Conservation (phyloP, 305 asterid genomes). For the Solanum chacoense region DNA sequence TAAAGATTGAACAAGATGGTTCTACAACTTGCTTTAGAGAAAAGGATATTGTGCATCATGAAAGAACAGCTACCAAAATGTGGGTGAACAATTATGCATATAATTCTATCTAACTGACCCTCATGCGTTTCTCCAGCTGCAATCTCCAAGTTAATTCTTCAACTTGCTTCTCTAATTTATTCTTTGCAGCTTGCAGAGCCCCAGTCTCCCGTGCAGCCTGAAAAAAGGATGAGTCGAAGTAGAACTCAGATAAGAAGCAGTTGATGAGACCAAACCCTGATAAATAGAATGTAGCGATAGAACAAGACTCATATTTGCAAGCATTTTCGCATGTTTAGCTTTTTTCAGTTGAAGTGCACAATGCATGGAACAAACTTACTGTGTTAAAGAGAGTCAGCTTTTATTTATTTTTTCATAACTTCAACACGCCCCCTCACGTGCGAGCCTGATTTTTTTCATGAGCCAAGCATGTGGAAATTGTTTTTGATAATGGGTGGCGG, state of each 20-base stretch:
- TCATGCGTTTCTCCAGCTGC: constrained; percentile 98
- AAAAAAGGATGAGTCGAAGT: neutral
- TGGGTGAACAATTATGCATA: neutral
- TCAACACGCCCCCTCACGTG: neutral
- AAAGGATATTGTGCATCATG: neutral
- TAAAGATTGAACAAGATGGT: neutral
- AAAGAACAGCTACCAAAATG: neutral
- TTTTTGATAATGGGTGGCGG: neutral
- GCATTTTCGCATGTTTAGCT: neutral
- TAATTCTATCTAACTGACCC: constrained; percentile 37
- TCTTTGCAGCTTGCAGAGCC: constrained; percentile 99
- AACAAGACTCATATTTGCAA: neutral
- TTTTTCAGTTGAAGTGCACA: neutral
- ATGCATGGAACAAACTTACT: neutral
- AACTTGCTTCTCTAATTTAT: constrained; percentile 97
- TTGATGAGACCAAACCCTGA: neutral
- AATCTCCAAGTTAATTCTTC: constrained; percentile 98
- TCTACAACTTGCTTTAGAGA: neutral
- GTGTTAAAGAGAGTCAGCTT: neutral
- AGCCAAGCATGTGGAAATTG: neutral
- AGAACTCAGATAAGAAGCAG: neutral
- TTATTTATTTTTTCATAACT: neutral
- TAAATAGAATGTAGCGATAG: neutral
- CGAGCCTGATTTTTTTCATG: neutral
- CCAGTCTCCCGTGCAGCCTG: constrained; percentile 99